phyloP scores from a whole-genome alignment of 208 protist species.

The Phytomonas francai region DNA sequence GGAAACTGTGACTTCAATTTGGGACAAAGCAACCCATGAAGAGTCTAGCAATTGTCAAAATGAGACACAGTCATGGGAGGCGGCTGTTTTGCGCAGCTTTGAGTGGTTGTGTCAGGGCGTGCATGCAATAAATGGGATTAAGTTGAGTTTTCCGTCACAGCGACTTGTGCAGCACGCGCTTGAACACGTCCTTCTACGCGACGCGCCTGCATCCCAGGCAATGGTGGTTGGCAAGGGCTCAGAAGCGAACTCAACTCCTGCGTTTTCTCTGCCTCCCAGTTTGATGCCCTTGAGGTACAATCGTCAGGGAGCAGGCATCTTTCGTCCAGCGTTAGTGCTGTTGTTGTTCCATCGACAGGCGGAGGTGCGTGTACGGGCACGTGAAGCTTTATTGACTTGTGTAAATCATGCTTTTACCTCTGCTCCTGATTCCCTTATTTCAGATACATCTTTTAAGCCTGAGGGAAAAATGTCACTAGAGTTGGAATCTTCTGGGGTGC shows the following conservation, averaged over 20 bases:
- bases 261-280: neutral
- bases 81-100: neutral
- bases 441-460: neutral
- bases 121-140: neutral
- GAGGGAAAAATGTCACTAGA: neutral
- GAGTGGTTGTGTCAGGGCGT: neutral
- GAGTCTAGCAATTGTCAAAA: neutral
- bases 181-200: neutral
- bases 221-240: neutral
- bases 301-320: conserved; percentile 4
- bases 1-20: neutral
- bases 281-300: neutral
- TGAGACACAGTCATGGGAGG: neutral
- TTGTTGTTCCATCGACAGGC: conserved; percentile 36
- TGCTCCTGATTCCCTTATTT: neutral
- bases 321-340: conserved; percentile 17
- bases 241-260: neutral
- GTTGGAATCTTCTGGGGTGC: neutral
- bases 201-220: neutral
- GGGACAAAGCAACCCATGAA: neutral
- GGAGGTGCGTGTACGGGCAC: conserved; percentile 24
- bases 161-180: neutral
- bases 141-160: neutral
- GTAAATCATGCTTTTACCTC: conserved; percentile 4
- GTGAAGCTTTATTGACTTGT: conserved; percentile 7